These are phyloP conservation scores for Gastrolobium bilobum DNA, from an alignment of 306 rosid genomes.

Conservation along the genomic window DNA sequence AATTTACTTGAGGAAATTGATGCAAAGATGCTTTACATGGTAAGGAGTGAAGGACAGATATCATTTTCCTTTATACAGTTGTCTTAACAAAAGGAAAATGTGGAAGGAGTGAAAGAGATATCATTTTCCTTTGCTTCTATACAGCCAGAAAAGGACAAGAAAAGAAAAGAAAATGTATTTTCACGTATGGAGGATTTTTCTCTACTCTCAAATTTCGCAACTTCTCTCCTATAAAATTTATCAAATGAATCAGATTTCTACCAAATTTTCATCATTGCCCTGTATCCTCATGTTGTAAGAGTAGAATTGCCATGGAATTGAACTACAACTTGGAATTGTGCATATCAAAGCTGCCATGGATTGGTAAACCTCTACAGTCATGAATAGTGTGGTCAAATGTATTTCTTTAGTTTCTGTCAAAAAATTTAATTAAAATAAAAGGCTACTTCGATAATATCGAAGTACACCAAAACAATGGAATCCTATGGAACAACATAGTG, in stretches of 20 bases:
- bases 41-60: conserved; percentile 4
- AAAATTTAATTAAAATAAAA: neutral
- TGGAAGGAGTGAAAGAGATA: neutral
- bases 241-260: conserved; percentile 1
- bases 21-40: neutral
- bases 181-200: neutral
- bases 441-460: neutral
- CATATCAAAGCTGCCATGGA: neutral
- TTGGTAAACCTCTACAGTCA: neutral
- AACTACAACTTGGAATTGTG: neutral
- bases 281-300: neutral
- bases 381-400: neutral
- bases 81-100: neutral
- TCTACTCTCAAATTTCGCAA: neutral
- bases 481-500: neutral
- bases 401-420: neutral
- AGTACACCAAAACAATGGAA: neutral
- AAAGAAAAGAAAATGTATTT: neutral
- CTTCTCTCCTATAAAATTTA: neutral
- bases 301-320: neutral
- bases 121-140: neutral
- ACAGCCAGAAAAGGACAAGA: neutral
- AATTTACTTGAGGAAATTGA: neutral
- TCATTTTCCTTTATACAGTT: neutral
- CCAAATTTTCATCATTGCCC: neutral